Evolutionary conservation across 352 stramenopile species (phyloP).

Genomic region (Phytophthora parvispora): DNA sequence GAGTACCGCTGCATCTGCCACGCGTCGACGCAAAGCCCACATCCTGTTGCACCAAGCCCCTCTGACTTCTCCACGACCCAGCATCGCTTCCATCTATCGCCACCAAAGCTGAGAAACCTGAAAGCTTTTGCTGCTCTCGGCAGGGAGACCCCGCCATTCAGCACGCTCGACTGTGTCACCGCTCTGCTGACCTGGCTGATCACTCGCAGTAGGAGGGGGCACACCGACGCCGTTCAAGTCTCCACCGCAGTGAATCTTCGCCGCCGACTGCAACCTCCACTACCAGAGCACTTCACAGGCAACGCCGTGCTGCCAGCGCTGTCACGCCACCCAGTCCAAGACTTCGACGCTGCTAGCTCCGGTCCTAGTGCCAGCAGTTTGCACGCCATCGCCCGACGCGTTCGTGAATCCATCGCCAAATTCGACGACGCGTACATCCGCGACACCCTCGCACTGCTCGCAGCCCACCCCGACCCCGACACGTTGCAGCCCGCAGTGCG

Average conservation of each 20-base stretch:
- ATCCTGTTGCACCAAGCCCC: neutral
- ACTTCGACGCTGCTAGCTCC: neutral
- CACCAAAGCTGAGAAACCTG: neutral
- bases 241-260: conserved; percentile 18
- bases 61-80: neutral
- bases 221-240: conserved; percentile 4
- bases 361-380: neutral
- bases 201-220: conserved; percentile 9
- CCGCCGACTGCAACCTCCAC: neutral
- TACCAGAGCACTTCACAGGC: conserved; percentile 6
- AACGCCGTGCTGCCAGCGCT: conserved; percentile 12
- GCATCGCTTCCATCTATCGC: conserved; percentile 6
- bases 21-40: neutral
- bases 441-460: conserved; percentile 13
- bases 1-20: conserved; percentile 8
- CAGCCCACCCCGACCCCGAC: neutral
- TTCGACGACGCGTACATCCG: conserved; percentile 17
- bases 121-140: conserved; percentile 4
- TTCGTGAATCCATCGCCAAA: conserved; percentile 10
- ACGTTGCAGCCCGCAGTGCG: neutral
- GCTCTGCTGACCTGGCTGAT: conserved; percentile 15
- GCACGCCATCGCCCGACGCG: neutral
- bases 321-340: conserved; percentile 1
- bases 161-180: conserved; percentile 17
- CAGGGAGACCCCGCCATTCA: neutral